A percentile compares a stretch with the other conserved stretches of the same genome.
Conservation (phyloP, 352 stramenopile genomes). For the Phytophthora palmivora region DNA sequence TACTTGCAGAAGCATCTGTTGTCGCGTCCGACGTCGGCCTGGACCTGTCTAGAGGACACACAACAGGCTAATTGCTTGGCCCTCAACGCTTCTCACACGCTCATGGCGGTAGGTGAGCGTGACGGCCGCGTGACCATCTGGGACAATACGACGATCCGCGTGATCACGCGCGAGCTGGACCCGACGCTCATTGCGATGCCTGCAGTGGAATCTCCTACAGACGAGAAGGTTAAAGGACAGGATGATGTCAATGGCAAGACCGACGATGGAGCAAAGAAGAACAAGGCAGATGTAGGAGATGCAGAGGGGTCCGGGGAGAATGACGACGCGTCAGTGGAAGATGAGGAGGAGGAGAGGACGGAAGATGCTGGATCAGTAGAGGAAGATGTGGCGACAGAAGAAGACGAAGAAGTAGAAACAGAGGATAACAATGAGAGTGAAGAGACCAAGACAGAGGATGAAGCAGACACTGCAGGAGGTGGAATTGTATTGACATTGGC, state of each 20-base stretch:
- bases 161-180: conserved; percentile 82
- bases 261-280: conserved; percentile 17
- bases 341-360: conserved; percentile 46
- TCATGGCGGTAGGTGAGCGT: conserved; percentile 81
- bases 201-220: conserved; percentile 14
- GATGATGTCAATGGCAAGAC: conserved; percentile 4
- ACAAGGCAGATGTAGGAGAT: conserved; percentile 20
- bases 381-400: conserved; percentile 41
- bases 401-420: conserved; percentile 29
- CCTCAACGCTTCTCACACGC: conserved; percentile 63
- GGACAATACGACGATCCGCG: conserved; percentile 83
- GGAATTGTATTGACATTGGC: conserved; percentile 43
- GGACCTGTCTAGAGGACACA: conserved; percentile 75
- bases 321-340: conserved; percentile 43
- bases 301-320: conserved; percentile 47
- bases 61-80: conserved; percentile 79
- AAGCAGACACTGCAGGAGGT: conserved; percentile 7
- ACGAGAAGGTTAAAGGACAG: conserved; percentile 3
- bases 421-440: conserved; percentile 37
- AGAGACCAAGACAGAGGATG: conserved; percentile 30
- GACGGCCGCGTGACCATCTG: conserved; percentile 84
- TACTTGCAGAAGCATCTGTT: conserved; percentile 70
- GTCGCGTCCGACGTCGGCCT: conserved; percentile 53
- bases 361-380: conserved; percentile 40
- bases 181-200: conserved; percentile 68